Evolutionary conservation across 371 early-diverging fungal species (phyloP).

Genomic region (Syncephalastrum monosporum): DNA sequence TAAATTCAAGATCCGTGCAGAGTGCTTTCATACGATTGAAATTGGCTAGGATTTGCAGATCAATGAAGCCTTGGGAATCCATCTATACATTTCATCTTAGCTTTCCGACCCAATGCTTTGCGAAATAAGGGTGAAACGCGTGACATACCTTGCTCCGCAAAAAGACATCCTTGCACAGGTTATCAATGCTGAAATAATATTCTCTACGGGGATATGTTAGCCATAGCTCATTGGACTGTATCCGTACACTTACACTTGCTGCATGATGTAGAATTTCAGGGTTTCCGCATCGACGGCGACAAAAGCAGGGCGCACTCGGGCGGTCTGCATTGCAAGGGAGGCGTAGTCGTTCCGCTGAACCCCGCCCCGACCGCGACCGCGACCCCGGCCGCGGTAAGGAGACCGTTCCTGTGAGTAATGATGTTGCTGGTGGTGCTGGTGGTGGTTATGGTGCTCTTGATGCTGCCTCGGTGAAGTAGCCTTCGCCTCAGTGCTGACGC

Average conservation of each 20-base stretch:
- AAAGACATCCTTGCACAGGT: constrained; percentile 90
- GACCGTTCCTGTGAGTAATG: constrained; percentile 1
- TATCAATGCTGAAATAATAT: constrained; percentile 94
- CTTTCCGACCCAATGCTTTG: not conserved
- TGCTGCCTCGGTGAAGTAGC: constrained; percentile 1
- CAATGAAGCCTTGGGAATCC: constrained; percentile 80
- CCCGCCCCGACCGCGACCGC: constrained; percentile 27
- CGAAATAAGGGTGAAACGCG: not conserved
- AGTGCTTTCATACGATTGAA: constrained; percentile 87
- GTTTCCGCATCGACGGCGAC: constrained; percentile 52
- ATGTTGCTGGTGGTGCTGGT: not conserved
- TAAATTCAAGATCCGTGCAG: constrained; percentile 60
- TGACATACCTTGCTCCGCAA: constrained; percentile 71
- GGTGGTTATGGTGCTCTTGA: no score
- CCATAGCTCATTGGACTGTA: not conserved
- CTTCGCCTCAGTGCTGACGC: constrained; percentile 6
- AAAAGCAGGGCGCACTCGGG: constrained; percentile 40
- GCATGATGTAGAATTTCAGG: constrained; percentile 56
- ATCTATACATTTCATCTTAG: constrained; percentile 50
- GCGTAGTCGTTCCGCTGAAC: constrained; percentile 26
- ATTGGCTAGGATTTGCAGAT: constrained; percentile 68
- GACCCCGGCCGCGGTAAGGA: constrained; percentile 40
- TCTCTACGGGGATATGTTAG: constrained; percentile 46
- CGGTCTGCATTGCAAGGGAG: constrained; percentile 8
- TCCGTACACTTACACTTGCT: constrained; percentile 51